Percentiles rank a stretch among this genome's conserved stretches.
Evolutionary conservation across 192 early-diverging fungal genomes (phyloP).

Genomic region (Mortierella alpina): DNA sequence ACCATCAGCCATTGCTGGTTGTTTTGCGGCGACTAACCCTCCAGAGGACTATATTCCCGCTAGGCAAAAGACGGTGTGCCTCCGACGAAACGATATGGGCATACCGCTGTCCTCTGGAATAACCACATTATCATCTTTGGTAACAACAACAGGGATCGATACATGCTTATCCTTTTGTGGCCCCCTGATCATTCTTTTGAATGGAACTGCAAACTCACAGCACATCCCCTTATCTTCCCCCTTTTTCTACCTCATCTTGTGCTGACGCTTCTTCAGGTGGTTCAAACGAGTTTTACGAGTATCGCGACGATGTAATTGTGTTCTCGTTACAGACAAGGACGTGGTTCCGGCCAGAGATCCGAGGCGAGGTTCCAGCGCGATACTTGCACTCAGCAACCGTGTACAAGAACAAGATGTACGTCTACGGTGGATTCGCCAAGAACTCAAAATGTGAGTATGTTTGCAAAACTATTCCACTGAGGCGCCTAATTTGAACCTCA

Average conservation of each 20-base stretch:
- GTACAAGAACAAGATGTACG: constrained; percentile 69
- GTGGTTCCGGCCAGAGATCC: constrained; percentile 66
- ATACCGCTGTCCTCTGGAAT: constrained; percentile 67
- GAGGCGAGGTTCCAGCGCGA: constrained; percentile 62
- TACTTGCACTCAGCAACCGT: constrained; percentile 68
- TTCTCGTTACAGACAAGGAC: constrained; percentile 63
- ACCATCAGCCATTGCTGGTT: too few species aligned
- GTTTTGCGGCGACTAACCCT: too few species aligned
- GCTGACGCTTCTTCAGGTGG: constrained; percentile 48
- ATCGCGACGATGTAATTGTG: constrained; percentile 69
- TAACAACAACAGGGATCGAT: neutral
- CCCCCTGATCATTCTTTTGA: neutral
- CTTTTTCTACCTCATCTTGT: neutral
- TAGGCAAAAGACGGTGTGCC: constrained; percentile 62
- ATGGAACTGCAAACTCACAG: constrained; percentile 20
- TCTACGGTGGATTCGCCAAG: constrained; percentile 69
- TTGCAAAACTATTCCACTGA: neutral
- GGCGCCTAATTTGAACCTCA: neutral
- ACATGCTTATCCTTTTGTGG: neutral
- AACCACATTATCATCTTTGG: constrained; percentile 65
- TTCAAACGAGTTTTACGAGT: constrained; percentile 60
- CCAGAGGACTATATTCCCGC: neutral
- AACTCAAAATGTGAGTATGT: constrained; percentile 62
- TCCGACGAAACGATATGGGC: constrained; percentile 68
- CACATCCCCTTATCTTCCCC: neutral